Conservation (phyloP, 768 basidiomycete species). For the Boletellus ananiceps region DNA sequence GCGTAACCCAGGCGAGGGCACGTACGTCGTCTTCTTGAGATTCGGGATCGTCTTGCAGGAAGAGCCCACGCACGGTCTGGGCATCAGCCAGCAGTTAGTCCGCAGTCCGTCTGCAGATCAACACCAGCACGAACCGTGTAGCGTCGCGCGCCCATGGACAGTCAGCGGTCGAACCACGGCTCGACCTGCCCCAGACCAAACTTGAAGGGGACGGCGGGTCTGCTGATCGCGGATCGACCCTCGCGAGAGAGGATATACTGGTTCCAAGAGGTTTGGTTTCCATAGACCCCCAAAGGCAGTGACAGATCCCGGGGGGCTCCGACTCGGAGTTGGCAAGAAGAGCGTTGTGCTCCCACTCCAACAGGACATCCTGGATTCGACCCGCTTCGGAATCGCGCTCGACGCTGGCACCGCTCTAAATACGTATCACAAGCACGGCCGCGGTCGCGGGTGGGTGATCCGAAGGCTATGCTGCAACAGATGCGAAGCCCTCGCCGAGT, state of each 20-base stretch:
- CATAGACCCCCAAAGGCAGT: too few species aligned
- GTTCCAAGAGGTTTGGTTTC: too few species aligned
- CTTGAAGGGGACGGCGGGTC: background rate
- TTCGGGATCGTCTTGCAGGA: slow-evolving; percentile 21
- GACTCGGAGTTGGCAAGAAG: too few species aligned
- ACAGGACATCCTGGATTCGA: too few species aligned
- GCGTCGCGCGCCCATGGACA: slow-evolving; percentile 8
- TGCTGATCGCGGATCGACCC: too few species aligned
- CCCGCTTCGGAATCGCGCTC: too few species aligned
- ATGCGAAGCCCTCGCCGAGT: too few species aligned
- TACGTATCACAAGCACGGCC: too few species aligned
- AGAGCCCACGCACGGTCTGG: slow-evolving; percentile 12
- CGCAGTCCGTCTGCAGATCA: background rate
- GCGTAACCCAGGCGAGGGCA: background rate
- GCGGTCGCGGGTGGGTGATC: background rate
- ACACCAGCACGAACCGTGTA: slow-evolving; percentile 16
- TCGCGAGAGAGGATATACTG: too few species aligned
- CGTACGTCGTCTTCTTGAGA: slow-evolving; percentile 9
- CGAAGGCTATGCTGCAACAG: background rate
- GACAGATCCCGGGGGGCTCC: too few species aligned
- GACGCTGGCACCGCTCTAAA: too few species aligned
- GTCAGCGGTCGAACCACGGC: background rate
- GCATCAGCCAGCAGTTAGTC: background rate
- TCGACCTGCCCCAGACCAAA: background rate
- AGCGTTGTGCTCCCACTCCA: too few species aligned